Base-by-base conservation (phyloP, 306 rosid species). In the Amphicarpaea edgeworthii region DNA sequence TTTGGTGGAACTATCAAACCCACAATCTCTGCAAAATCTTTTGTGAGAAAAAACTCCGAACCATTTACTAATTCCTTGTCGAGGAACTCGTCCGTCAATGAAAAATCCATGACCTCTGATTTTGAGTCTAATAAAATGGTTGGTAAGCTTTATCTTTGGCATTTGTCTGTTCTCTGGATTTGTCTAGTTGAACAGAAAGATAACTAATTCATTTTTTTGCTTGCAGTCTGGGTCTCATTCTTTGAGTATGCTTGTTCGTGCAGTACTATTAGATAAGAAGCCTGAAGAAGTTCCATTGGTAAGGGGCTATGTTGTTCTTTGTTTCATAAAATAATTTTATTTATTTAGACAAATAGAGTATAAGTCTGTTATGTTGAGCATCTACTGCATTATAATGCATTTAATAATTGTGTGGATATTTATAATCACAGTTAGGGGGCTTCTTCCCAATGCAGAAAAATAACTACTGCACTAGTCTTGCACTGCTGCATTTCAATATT, bases 221-320 rank as follows among this genome's bases (percentile, higher is more conserved):
- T 49, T 63, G 85, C 93, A 94, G 97, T 69, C 88, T 51, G 65
- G 81, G 76, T 86, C 90, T 66, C 68, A 83, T 83, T 85, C 98
- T 62, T 53, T 90, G 86, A 87, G 89, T 77, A 86, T 68, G 83
- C 97, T 91, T 67, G 90, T 94, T 73, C 94, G 86, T 43, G 88
- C 96, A 67, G 75, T 88, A 60, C 62, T 94, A 41, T 83, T 74
- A 10, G 97, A 94, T 81, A 94, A 90, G 88, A 90, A 86, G 83
- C 98, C 97, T 64, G 98, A 94, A 58, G 98, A 94, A 85, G 91
- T 94, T 72, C 96, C 96, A 12, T 81, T 0, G 90, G 98, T 94
- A 85, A 71, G 91, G 58, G 12, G 55, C 73, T 30, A 45, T 15
- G 45, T 51, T 74, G 24, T 59, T 69, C 2, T 8, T 28, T 76